Evolutionary conservation across 2,329 filamentous ascomycete genomes (phyloP).

Genomic region (Rhynchosporium graminicola): DNA sequence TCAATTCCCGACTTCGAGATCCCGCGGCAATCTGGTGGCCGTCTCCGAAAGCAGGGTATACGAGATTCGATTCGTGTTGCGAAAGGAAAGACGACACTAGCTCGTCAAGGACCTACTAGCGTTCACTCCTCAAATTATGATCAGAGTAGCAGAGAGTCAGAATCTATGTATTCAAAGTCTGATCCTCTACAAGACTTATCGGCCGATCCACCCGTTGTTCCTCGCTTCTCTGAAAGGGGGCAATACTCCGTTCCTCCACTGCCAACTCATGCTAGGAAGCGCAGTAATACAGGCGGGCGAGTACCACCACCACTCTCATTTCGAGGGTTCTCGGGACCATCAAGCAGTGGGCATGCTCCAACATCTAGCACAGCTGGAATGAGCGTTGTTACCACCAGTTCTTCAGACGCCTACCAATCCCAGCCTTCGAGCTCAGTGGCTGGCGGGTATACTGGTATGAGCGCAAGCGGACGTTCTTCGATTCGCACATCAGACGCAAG

Average conservation of each 20-base stretch:
- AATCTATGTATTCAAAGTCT: slow-evolving; percentile 33
- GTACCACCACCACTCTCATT: slow-evolving; percentile 70
- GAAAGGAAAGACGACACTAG: slow-evolving; percentile 59
- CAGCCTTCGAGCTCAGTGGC: slow-evolving; percentile 47
- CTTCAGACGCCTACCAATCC: slow-evolving; percentile 63
- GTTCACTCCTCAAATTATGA: slow-evolving; percentile 35
- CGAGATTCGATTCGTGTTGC: slow-evolving; percentile 88
- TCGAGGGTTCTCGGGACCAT: slow-evolving; percentile 65
- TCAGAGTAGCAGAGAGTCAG: slow-evolving; percentile 29
- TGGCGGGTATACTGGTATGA: slow-evolving; percentile 47
- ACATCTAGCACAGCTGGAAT: slow-evolving; percentile 60
- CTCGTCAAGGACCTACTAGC: slow-evolving; percentile 44
- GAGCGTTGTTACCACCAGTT: slow-evolving; percentile 58
- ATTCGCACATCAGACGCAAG: slow-evolving; percentile 40
- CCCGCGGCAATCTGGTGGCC: slow-evolving; percentile 34
- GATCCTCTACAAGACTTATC: slow-evolving; percentile 47
- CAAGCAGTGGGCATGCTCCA: slow-evolving; percentile 34
- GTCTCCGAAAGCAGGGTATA: slow-evolving; percentile 53
- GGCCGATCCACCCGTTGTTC: slow-evolving; percentile 72
- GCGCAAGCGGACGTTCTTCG: slow-evolving; percentile 41
- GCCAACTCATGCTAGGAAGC: slow-evolving; percentile 72
- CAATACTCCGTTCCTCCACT: slow-evolving; percentile 24
- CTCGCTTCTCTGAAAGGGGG: slow-evolving; percentile 64
- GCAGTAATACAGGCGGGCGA: slow-evolving; percentile 84
- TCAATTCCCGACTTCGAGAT: slow-evolving; percentile 50